phyloP scores from a whole-genome alignment of 2,329 filamentous ascomycete genomes.

The Dissoconium aciculare region DNA sequence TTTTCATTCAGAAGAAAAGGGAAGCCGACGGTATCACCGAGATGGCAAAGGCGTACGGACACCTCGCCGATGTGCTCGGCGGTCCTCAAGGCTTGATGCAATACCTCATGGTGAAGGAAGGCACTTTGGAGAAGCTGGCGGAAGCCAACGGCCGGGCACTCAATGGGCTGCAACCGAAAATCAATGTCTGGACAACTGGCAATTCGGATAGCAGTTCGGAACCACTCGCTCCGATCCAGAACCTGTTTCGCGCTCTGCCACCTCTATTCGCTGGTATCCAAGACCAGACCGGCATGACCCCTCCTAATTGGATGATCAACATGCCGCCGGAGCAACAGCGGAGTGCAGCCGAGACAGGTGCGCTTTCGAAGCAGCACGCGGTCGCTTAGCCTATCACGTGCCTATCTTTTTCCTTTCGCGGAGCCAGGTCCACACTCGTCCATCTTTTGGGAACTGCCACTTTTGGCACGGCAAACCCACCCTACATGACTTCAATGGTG shows the following conservation, averaged over 20 bases:
- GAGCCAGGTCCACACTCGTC: no score
- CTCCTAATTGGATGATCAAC: constrained; percentile 54
- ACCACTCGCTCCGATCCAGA: constrained; percentile 44
- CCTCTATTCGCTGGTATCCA: constrained; percentile 74
- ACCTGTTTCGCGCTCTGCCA: constrained; percentile 72
- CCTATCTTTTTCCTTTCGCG: no score
- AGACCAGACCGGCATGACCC: constrained; percentile 70
- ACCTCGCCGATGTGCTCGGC: constrained; percentile 57
- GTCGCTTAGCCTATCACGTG: no score
- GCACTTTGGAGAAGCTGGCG: constrained; percentile 62
- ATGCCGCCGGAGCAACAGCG: constrained; percentile 28
- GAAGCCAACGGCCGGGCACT: constrained; percentile 64
- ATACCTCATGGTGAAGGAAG: constrained; percentile 77
- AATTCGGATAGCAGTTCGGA: constrained; percentile 39
- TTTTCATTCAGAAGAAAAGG: constrained; percentile 46
- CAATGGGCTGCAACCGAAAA: constrained; percentile 69
- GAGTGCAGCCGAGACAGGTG: no score
- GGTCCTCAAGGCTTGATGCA: constrained; percentile 65
- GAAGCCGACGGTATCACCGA: constrained; percentile 64
- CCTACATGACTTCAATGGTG: no score
- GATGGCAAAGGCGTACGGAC: constrained; percentile 67
- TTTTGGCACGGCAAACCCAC: no score
- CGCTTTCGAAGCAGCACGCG: no score
- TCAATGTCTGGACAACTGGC: constrained; percentile 79
- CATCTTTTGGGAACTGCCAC: no score